Percentiles rank a stretch among this genome's conserved stretches.
These are phyloP conservation scores for Lactarius vividus DNA, from an alignment of 768 basidiomycete genomes.

Conservation along the genomic window DNA sequence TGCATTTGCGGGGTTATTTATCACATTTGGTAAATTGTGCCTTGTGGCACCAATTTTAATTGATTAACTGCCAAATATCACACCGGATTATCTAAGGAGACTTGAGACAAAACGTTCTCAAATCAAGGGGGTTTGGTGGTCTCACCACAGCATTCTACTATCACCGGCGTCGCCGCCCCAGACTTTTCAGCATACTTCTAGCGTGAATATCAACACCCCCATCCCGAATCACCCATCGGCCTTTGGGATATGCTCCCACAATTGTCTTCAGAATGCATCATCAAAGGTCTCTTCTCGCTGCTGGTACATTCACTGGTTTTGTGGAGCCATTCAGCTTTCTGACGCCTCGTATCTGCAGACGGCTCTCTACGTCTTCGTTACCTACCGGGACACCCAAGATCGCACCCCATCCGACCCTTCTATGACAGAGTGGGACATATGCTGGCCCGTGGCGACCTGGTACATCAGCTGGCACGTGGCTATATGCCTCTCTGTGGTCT, in stretches of 20 bases:
- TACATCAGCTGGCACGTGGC: constrained; percentile 20
- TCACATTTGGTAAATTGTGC: too few relatives aligned
- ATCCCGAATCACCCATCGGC: not conserved
- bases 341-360: constrained; percentile 7
- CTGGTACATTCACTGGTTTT: constrained; percentile 5
- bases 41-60: too few relatives aligned
- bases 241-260: not conserved
- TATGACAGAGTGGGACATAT: constrained; percentile 15
- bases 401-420: not conserved
- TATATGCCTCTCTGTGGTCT: constrained; percentile 13
- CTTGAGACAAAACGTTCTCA: too few relatives aligned
- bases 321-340: not conserved
- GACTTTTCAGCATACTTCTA: too few relatives aligned
- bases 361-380: not conserved
- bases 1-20: too few relatives aligned
- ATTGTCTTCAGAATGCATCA: not conserved
- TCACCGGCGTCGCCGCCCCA: too few relatives aligned
- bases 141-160: too few relatives aligned
- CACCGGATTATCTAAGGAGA: too few relatives aligned
- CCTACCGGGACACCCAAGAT: not conserved
- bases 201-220: not conserved
- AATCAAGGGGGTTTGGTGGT: too few relatives aligned
- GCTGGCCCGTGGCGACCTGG: constrained; percentile 21
- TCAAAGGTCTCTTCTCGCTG: constrained; percentile 10
- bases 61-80: too few relatives aligned